Base-by-base conservation (phyloP, 495 filamentous ascomycete genomes). In the Podospora tetraspora region DNA sequence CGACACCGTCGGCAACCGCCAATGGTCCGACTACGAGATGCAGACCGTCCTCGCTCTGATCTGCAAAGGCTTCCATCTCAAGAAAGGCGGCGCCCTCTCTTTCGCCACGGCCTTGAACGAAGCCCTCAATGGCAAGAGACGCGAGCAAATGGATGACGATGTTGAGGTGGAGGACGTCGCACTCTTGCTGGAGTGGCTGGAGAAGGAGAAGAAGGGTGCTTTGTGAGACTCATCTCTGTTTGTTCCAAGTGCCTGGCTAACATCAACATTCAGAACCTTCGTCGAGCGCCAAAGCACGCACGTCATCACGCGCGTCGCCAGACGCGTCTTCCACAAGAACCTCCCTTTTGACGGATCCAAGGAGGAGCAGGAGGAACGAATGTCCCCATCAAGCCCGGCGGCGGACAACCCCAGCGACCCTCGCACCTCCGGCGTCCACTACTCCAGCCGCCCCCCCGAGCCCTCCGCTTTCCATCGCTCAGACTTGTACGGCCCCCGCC, bases 11-110 rank as follows among this genome's bases (percentile, higher is more conserved):
- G 34, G 34, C 34, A 16, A 43, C 65, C 65, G 37, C 34, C 19
- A 65, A 22, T 69, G 68, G 68, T 57, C 68, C 11, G 57, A 60
- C 23, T 69, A 61, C 23, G 68, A 69, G 63, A 61, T 69, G 63
- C 62, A 66, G 32, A 24, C 63, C 3, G 63, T 69, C 19, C 34
- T 65, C 10, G 62, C 68, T 21, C 63, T 69, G 22, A 61, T 69
- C 62, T 69, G 62, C 58, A 60, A 66, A 43, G 57, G 68, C 8
- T 57, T 66, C 11, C 68, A 69, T 30, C 30, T 30, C 12, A 25
- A 66, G 25, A 43, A 32, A 12, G 63, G 62, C 29, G 62, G 59
- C 23, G 32, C 30, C 1, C 59, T 61, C 0, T 56, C 65, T 5
- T 69, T 69, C 32, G 58, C 68, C n/a, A 64, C 63, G 3, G 57